Evolutionary conservation across 2,329 filamentous ascomycete species (phyloP).

Genomic region (Alternaria ethzedia): DNA sequence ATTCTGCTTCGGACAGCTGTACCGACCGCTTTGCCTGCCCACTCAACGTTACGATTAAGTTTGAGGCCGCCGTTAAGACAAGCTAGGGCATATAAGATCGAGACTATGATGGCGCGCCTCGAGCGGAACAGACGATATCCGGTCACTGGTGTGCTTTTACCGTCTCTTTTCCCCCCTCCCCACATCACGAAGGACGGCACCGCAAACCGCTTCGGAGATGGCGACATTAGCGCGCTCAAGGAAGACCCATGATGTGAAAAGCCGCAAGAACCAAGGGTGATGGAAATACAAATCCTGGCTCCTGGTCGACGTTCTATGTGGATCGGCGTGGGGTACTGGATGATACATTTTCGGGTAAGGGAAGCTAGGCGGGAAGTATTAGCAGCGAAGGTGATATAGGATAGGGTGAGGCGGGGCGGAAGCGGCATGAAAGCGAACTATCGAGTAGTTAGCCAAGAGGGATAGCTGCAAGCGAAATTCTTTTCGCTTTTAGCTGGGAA

Average conservation of each 20-base stretch:
- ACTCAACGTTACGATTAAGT: neutral
- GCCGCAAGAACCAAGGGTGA: neutral
- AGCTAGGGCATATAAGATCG: neutral
- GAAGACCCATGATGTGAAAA: neutral
- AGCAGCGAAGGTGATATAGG: neutral
- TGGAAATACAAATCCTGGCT: neutral
- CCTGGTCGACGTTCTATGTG: neutral
- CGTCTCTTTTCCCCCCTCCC: neutral
- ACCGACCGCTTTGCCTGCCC: neutral
- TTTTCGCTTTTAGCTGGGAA: neutral
- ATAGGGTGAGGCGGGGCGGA: neutral
- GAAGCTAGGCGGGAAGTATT: neutral
- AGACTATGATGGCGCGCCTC: neutral
- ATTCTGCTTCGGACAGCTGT: neutral
- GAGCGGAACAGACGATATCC: neutral
- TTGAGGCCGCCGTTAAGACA: neutral
- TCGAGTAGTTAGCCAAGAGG: neutral
- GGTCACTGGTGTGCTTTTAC: neutral
- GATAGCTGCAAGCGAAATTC: neutral
- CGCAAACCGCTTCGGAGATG: neutral
- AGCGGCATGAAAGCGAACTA: slow-evolving; percentile 4
- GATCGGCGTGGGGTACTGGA: neutral
- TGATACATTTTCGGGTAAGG: neutral
- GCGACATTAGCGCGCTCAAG: neutral
- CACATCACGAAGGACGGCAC: neutral